Base-by-base conservation (phyloP, 495 filamentous ascomycete genomes). In the Annulohypoxylon nitens region DNA sequence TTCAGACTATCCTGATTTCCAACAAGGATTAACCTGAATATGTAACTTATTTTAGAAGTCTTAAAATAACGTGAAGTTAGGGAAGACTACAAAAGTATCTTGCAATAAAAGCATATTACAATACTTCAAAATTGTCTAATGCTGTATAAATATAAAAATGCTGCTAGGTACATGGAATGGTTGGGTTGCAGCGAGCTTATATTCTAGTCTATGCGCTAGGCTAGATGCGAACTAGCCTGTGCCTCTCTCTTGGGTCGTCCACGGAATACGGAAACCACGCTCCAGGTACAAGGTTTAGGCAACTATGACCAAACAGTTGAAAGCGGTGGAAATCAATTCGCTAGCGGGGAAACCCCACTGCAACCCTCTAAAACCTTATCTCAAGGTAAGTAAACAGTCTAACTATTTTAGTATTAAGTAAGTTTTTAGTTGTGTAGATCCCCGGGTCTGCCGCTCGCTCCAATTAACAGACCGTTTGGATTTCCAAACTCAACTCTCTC, bases 341-440 rank as follows among this genome's bases (percentile, higher is more conserved):
- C 53, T 57, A 33, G 53, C 36, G 57, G 57, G 57, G 20, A 16
- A 48, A 62, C 41, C 59, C 43, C 43, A 41, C 59, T 62, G 59
- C 41, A 48, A 62, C 61, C 61, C 45, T 50, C 33, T 14, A 18
- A 64, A 64, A 64, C 61, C 61, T 64, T 64, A 64, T 64, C 61
- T 64, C 43, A 64, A 53, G 33, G 45, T 64, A 39, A 8, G 26
- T 61, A 16, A 16, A n/a, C 3, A 62, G 55, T 30, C 57, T 69
- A 69, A 54, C 66, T 45, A 14, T 4, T n/a, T 66, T 57, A 2
- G 50, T 74, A 45, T 61, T 61, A 61, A 36, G 20, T 61, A 16
- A 50, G 50, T 39, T 36, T 12, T 59, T 43, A 36, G 30, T 20
- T 60, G 25, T 25, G 34, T 68, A 61, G 65, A 61, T 68, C 65